Conservation (phyloP, 352 stramenopile species). For the Phytophthora multivora region DNA sequence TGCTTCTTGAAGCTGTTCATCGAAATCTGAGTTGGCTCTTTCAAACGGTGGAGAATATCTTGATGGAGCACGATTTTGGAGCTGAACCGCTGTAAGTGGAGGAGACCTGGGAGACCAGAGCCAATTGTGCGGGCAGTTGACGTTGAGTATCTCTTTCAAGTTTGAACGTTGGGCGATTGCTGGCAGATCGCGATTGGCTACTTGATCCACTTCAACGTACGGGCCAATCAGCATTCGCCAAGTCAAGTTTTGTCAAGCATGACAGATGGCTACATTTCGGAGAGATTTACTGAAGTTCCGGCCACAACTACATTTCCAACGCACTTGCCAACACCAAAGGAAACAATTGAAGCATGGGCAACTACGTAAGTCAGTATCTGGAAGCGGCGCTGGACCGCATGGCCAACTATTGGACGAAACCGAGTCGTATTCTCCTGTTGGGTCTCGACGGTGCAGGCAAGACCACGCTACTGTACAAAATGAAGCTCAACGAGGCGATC, state of each 20-base stretch:
- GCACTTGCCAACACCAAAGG: not conserved
- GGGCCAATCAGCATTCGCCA: constrained; percentile 30
- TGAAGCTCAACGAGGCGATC: constrained; percentile 70
- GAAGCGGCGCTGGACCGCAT: constrained; percentile 34
- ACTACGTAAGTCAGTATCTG: constrained; percentile 37
- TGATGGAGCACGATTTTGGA: constrained; percentile 45
- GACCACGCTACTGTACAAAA: constrained; percentile 93
- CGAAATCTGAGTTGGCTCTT: constrained; percentile 54
- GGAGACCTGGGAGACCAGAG: not conserved
- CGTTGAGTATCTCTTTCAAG: not conserved
- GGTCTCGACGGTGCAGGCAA: constrained; percentile 94
- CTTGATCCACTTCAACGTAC: not conserved
- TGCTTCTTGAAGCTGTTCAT: constrained; percentile 50
- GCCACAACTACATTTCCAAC: constrained; percentile 16
- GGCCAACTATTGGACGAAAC: constrained; percentile 43
- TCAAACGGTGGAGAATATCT: constrained; percentile 60
- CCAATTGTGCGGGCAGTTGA: not conserved
- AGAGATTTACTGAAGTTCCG: constrained; percentile 1
- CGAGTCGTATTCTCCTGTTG: constrained; percentile 80
- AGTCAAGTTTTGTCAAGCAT: constrained; percentile 27
- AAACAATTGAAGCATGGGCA: constrained; percentile 32
- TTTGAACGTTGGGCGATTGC: not conserved
- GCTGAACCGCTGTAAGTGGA: not conserved
- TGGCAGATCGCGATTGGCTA: not conserved
- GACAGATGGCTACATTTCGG: constrained; percentile 22